Evolutionary conservation across 345 rosid genomes (phyloP).

Genomic region (Hibiscus syriacus): DNA sequence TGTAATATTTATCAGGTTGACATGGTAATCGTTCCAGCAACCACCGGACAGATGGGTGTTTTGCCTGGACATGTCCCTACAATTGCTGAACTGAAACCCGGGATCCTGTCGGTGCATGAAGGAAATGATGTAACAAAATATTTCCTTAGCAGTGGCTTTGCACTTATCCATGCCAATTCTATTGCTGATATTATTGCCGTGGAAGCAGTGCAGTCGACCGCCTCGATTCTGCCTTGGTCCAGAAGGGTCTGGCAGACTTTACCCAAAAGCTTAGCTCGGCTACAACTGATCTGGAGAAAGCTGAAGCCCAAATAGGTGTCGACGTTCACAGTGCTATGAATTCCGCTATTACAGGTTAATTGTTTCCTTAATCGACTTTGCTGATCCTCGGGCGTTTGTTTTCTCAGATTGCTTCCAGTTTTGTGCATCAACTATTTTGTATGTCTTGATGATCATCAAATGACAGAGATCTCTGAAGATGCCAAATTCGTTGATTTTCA

Average conservation of each 20-base stretch:
- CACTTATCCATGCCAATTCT: constrained; percentile 73
- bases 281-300: constrained; percentile 66
- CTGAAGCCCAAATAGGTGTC: constrained; percentile 83
- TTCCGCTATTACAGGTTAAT: constrained; percentile 50
- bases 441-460: constrained; percentile 13
- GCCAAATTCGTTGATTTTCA: not conserved
- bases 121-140: constrained; percentile 64
- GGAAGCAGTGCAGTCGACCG: constrained; percentile 67
- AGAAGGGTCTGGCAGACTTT: constrained; percentile 82
- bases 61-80: constrained; percentile 84
- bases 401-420: not conserved
- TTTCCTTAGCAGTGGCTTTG: constrained; percentile 86
- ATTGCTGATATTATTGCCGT: constrained; percentile 65
- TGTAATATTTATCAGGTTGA: constrained; percentile 67
- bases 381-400: not conserved
- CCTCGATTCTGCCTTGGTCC: constrained; percentile 65
- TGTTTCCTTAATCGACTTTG: not conserved
- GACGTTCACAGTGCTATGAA: constrained; percentile 76
- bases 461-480: constrained; percentile 11
- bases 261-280: constrained; percentile 68
- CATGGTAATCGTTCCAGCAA: constrained; percentile 90
- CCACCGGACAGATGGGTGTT: constrained; percentile 92
- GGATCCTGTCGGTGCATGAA: constrained; percentile 79
- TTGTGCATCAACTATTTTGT: constrained; percentile 15
- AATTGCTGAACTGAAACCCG: constrained; percentile 86